Base-by-base conservation (phyloP, 2,329 filamentous ascomycete genomes). In the Botrytis fabae region DNA sequence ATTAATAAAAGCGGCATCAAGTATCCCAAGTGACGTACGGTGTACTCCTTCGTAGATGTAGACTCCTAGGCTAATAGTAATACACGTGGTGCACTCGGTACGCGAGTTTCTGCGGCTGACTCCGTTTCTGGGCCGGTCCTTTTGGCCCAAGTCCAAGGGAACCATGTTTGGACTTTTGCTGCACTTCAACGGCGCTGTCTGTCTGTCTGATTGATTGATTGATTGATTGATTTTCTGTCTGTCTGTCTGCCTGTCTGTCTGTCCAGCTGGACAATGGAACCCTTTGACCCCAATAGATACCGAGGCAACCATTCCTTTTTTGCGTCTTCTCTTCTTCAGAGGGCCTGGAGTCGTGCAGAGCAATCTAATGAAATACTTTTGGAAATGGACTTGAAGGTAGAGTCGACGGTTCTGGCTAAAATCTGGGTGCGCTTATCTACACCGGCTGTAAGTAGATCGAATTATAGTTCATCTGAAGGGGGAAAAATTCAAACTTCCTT, bases 11-110 rank as follows among this genome's bases (percentile, higher is more conserved):
- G 61, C 61, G 16, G 61, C 61, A n/a, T 12, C 40, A 2, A 63
- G n/a, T 44, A 64, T 28, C n/a, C 40, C 61, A 32, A 64, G 61
- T 64, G 61, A 64, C 40, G 61, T 64, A 64, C 20, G 4, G 20
- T 16, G 25, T 63, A 20, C 25, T 54, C 25, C 48, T 54, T 12
- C 48, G 48, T 51, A 25, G 38, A 59, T 32, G 32, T 38, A 25
- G 57, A 60, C 51, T 54, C 51, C 51, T 16, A n/a, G 51, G 59
- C 32, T 61, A 61, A 12, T 22, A 4, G 25, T 38, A 38, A 38
- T 38, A 38, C 61, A 64, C 61, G 61, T 64, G 61, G 40, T 64
- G 42, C 61, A 44, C 60, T 63, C 60, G 60, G 60, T 63, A 42
- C 25, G 61, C 61, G n/a, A 57, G 14, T 44, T 12, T 40, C 48